phyloP scores from a whole-genome alignment of 495 filamentous ascomycete species.

The Aspergillus hancockii region DNA sequence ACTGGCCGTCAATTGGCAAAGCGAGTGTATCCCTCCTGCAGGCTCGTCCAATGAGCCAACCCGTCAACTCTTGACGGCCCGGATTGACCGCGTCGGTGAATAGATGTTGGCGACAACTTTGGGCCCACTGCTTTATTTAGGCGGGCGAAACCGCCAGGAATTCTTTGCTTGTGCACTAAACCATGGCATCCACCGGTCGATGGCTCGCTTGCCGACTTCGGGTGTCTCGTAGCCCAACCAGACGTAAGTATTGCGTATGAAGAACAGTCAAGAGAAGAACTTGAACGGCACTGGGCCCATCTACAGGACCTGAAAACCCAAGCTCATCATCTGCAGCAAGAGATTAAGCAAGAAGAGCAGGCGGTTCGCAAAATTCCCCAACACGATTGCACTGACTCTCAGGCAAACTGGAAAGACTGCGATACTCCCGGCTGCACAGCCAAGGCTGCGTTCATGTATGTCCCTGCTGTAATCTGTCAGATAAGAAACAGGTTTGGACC shows the following conservation, averaged over 20 bases:
- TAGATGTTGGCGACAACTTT: slow-evolving; percentile 28
- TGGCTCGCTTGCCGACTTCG: slow-evolving; percentile 26
- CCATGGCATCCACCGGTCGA: slow-evolving; percentile 32
- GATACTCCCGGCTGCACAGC: slow-evolving; percentile 15
- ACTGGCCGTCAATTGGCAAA: slow-evolving; percentile 35
- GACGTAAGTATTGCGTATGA: not conserved
- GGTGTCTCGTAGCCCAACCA: not conserved
- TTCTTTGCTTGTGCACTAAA: slow-evolving; percentile 51
- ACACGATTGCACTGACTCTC: slow-evolving; percentile 1
- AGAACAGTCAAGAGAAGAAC: slow-evolving; percentile 4
- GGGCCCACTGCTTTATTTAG: slow-evolving; percentile 8
- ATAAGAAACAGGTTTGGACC: slow-evolving; percentile 21
- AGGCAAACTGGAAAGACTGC: slow-evolving; percentile 18
- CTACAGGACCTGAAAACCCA: slow-evolving; percentile 24
- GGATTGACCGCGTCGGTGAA: slow-evolving; percentile 40
- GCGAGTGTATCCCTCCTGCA: slow-evolving; percentile 38
- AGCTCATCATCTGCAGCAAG: slow-evolving; percentile 4
- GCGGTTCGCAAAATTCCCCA: slow-evolving; percentile 15
- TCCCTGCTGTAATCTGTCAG: slow-evolving; percentile 28
- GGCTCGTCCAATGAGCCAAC: slow-evolving; percentile 34
- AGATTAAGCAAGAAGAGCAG: slow-evolving; percentile 13
- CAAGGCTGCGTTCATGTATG: slow-evolving; percentile 12
- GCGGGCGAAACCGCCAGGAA: slow-evolving; percentile 1
- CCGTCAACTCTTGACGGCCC: slow-evolving; percentile 48
- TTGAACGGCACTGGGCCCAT: slow-evolving; percentile 29